Conservation (phyloP, 352 stramenopile genomes). For the Elongisporangium senticosum region DNA sequence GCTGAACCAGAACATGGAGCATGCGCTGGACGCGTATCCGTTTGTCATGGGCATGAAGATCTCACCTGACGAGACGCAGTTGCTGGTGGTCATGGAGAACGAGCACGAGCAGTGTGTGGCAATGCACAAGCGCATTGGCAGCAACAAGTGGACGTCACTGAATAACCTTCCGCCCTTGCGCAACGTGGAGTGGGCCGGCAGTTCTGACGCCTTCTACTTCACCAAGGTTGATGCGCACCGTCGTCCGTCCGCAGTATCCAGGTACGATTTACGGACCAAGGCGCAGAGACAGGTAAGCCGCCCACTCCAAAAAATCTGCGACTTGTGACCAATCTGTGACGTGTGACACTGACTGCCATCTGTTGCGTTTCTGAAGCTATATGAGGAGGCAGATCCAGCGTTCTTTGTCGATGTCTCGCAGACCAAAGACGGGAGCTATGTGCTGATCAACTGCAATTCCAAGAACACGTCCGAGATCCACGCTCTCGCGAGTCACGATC, state of each 20-base stretch:
- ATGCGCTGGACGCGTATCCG: constrained; percentile 48
- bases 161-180: constrained; percentile 35
- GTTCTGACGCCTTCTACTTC: constrained; percentile 61
- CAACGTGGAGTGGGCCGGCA: constrained; percentile 65
- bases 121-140: constrained; percentile 35
- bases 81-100: constrained; percentile 71
- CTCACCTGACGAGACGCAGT: constrained; percentile 44
- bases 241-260: constrained; percentile 56
- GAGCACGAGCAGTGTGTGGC: constrained; percentile 55
- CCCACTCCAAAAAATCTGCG: neutral
- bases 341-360: neutral
- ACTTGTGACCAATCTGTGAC: neutral
- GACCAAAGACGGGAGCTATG: constrained; percentile 74
- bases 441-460: constrained; percentile 87
- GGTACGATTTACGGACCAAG: constrained; percentile 44
- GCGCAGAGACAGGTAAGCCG: constrained; percentile 46
- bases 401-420: constrained; percentile 83
- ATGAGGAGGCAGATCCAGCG: constrained; percentile 64
- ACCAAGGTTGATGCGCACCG: constrained; percentile 62
- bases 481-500: constrained; percentile 25
- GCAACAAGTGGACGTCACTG: constrained; percentile 24
- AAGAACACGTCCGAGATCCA: constrained; percentile 86
- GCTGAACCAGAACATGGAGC: constrained; percentile 69
- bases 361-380: constrained; percentile 36
- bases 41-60: constrained; percentile 77